These are phyloP conservation scores for Wickerhamiella sorbophila DNA, from an alignment of 805 yeast species.

Conservation along the genomic window DNA sequence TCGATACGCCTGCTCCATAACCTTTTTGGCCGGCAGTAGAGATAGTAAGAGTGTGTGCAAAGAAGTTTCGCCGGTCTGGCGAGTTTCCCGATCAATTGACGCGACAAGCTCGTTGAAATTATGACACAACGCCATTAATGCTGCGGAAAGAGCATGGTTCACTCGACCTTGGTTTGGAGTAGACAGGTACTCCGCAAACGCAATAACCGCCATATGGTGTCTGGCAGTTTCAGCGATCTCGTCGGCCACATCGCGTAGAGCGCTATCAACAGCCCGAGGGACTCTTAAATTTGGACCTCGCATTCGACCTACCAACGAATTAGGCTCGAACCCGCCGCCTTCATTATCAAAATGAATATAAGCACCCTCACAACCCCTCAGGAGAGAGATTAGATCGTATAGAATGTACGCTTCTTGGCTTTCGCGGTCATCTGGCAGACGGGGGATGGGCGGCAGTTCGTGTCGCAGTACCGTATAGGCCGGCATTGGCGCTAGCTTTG, in stretches of 20 bases:
- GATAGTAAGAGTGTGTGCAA: slow-evolving; percentile 45
- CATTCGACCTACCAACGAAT: slow-evolving; percentile 29
- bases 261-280: slow-evolving; percentile 56
- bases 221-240: slow-evolving; percentile 49
- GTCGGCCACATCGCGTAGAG: slow-evolving; percentile 55
- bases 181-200: slow-evolving; percentile 49
- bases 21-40: slow-evolving; percentile 27
- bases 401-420: slow-evolving; percentile 59
- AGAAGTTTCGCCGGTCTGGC: slow-evolving; percentile 37
- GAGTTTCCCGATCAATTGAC: slow-evolving; percentile 40
- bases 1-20: slow-evolving; percentile 43
- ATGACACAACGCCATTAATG: slow-evolving; percentile 35
- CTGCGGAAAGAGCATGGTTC: slow-evolving; percentile 55
- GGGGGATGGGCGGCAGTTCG: background rate
- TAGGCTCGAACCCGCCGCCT: slow-evolving; percentile 32
- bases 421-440: background rate
- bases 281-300: slow-evolving; percentile 65
- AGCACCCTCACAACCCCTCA: slow-evolving; percentile 53
- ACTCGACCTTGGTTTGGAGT: slow-evolving; percentile 48
- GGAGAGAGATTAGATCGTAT: slow-evolving; percentile 51
- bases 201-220: slow-evolving; percentile 40
- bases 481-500: background rate
- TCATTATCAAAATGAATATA: slow-evolving; percentile 41
- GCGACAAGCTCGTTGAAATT: slow-evolving; percentile 21
- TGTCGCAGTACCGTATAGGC: background rate